A percentile compares a stretch with the other conserved stretches of the same genome.
phyloP scores from a whole-genome alignment of 2,329 filamentous ascomycete species.

The Penicillium decumbens region DNA sequence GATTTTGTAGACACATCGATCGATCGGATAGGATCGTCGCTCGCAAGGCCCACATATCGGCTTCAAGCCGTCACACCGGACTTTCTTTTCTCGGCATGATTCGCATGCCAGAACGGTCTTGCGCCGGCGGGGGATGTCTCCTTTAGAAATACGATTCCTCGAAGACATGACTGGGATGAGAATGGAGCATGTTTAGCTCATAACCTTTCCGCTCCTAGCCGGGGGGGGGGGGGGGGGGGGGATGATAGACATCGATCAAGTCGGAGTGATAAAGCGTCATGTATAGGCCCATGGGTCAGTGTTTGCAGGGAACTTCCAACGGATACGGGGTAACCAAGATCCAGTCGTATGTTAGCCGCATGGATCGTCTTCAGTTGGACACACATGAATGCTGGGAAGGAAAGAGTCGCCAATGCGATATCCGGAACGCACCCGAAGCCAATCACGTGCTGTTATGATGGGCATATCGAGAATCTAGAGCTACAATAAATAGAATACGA shows the following conservation, averaged over 20 bases:
- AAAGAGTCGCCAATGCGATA: background rate
- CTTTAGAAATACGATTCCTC: constrained; percentile 11
- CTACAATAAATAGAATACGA: background rate
- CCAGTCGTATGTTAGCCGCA: background rate
- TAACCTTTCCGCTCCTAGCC: background rate
- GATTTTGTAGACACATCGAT: constrained; percentile 39
- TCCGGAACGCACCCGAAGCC: constrained; percentile 9
- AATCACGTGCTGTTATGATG: constrained; percentile 5
- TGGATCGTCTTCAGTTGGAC: background rate
- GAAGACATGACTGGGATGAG: constrained; percentile 12
- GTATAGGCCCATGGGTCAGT: background rate
- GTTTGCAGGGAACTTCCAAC: background rate
- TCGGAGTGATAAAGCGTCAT: background rate
- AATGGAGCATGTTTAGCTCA: background rate
- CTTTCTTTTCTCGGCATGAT: constrained; percentile 41
- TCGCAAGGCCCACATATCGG: constrained; percentile 45
- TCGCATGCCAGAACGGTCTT: constrained; percentile 43
- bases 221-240: too few relatives aligned
- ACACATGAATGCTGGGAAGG: background rate
- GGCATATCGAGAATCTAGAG: background rate
- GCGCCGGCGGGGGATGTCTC: constrained; percentile 18
- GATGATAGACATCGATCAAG: background rate
- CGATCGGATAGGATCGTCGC: constrained; percentile 30
- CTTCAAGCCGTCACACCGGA: constrained; percentile 43
- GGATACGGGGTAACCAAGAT: background rate